Evolutionary conservation across 768 basidiomycete genomes (phyloP).

Genomic region (Roridomyces roridus): DNA sequence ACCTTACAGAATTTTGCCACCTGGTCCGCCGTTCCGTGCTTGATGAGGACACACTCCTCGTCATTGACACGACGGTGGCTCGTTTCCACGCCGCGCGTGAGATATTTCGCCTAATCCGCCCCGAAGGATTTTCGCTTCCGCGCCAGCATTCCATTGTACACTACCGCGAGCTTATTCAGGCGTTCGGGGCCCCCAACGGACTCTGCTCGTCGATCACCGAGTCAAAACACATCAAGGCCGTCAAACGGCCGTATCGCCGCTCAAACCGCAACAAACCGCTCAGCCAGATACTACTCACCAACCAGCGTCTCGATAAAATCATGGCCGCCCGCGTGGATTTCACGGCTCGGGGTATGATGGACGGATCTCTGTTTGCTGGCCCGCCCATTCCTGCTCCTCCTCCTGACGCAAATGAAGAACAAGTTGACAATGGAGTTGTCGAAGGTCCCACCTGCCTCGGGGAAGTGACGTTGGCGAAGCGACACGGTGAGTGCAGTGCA

Average conservation of each 20-base stretch:
- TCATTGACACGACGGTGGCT: constrained; percentile 22
- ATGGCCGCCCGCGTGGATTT: constrained; percentile 13
- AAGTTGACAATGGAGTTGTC: not conserved
- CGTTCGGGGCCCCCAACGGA: constrained; percentile 40
- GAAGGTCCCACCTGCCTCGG: not conserved
- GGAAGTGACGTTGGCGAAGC: constrained; percentile 1
- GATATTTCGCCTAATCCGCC: constrained; percentile 21
- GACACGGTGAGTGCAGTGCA: not conserved
- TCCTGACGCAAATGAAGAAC: not conserved
- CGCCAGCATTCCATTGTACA: constrained; percentile 40
- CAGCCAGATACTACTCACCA: constrained; percentile 38
- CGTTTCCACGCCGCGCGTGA: constrained; percentile 12
- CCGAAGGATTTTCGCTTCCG: constrained; percentile 30
- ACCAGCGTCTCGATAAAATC: constrained; percentile 36
- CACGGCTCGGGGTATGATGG: constrained; percentile 12
- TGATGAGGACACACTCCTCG: constrained; percentile 20
- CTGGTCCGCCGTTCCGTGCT: constrained; percentile 25
- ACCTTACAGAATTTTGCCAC: constrained; percentile 34
- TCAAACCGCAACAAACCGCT: constrained; percentile 35
- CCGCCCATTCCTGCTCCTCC: not conserved
- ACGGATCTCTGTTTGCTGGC: not conserved
- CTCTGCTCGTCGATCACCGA: constrained; percentile 45
- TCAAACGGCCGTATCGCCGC: constrained; percentile 39
- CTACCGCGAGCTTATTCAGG: constrained; percentile 29
- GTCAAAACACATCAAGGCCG: constrained; percentile 40